Conservation (phyloP, 495 filamentous ascomycete genomes). For the Thermothielavioides terrestris region DNA sequence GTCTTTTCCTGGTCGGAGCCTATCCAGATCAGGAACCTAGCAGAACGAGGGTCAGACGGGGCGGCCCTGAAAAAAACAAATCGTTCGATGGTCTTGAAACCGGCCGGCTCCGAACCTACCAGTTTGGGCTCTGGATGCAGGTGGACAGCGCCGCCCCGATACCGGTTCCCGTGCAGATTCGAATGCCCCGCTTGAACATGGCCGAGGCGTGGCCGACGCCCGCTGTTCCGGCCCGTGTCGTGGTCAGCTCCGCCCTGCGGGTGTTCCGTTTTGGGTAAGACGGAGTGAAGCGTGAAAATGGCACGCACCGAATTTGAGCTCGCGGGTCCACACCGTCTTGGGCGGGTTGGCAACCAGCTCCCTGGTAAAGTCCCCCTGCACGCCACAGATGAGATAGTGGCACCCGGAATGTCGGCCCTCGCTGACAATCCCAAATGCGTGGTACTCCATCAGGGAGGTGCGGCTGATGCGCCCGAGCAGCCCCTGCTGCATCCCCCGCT, state of each 20-base stretch:
- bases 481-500: constrained; percentile 40
- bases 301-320: constrained; percentile 38
- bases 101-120: no score
- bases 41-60: background rate
- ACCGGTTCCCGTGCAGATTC: constrained; percentile 37
- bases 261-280: background rate
- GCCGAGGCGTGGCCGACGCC: constrained; percentile 38
- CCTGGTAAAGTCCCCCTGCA: constrained; percentile 39
- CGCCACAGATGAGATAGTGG: constrained; percentile 41
- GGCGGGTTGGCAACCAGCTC: constrained; percentile 33
- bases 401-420: constrained; percentile 30
- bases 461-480: constrained; percentile 38
- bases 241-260: background rate
- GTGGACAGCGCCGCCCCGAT: constrained; percentile 39
- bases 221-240: constrained; percentile 23
- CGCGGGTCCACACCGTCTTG: constrained; percentile 36
- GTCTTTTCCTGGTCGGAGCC: constrained; percentile 38
- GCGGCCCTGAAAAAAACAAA: no score
- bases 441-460: constrained; percentile 41
- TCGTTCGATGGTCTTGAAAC: background rate
- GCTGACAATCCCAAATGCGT: constrained; percentile 40
- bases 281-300: background rate
- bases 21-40: constrained; percentile 40
- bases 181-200: constrained; percentile 41
- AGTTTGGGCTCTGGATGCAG: constrained; percentile 37